Evolutionary conservation across 2,329 filamentous ascomycete species (phyloP), one percentile per base, ranked within the genome.

Genomic region (Daldinia sp.): DNA sequence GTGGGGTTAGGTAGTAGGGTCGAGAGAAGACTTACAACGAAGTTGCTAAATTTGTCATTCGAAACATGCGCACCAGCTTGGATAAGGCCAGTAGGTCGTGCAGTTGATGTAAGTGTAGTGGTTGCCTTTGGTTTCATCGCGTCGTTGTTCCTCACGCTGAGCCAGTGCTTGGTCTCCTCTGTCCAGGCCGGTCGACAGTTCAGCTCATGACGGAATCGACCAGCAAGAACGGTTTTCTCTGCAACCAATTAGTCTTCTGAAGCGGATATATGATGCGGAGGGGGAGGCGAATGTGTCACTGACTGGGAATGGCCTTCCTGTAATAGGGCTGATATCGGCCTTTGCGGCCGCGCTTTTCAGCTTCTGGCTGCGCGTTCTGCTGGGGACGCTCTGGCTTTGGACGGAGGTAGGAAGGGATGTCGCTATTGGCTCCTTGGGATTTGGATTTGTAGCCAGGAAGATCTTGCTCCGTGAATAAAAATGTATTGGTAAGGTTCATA

Each of bases 391-490:
- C 81, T 50, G 82, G 80, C 60, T 83, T 82, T 69, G 87, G 77
- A 7, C 78, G 76, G 28, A 90, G 81, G 39, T 88, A 85, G 4
- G 84, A 81, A 4, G 89, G 89, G 67, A 91, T 88, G 59, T 89
- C 86, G 18, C 84, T 85, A 50, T 85, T 86, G 3, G 87, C 81
- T 7, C 86, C 85, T 60, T 88, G 85, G n/a, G 87, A 87, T 78
- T 86, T 87, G 18, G 83, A 83, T 73, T 87, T 87, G 81, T 90
- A 94, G 41, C 93, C 93, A 0, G 94, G 92, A 23, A 97, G 86
- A 76, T 98, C 93, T 79, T 97, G 94, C 81, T 99, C 96, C 44
- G 92, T 94, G 78, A 99, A 99, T 63, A 98, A 85, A 78, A 92
- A 97, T 20, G 94, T 96, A 80, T 97, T 98, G 75, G 88, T 89